Evolutionary conservation across 495 filamentous ascomycete species (phyloP), one percentile per base, ranked within the genome.

Genomic region (Lineolata rhizophorae): DNA sequence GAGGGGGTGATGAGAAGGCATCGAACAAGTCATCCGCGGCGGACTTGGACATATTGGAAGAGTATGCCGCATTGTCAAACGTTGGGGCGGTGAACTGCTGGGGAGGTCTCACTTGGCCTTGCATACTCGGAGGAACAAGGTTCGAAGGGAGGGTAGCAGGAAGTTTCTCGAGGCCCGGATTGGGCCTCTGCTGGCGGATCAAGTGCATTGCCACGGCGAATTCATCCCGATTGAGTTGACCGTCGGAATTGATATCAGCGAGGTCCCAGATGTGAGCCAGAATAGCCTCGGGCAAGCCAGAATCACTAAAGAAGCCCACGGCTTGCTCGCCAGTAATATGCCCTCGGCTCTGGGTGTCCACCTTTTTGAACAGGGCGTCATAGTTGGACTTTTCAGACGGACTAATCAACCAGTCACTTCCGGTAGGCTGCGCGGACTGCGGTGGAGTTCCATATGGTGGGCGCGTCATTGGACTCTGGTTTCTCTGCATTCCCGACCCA

Each of bases 121-220:
- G 77, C 75, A 94, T 73, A 46, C 69, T 81, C 14, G 87, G 90
- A 14, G 87, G 87, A 28, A 94, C 69, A 18, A 97, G 58, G 26
- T 72, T 81, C 1, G 70, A 61, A 11, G 90, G 82, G 19, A 97
- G 57, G 5, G 64, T 54, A 11, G 78, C 58, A 1, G 85, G 85
- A 3, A 95, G 48, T 10, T 9, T 19, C 6, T 60, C 49, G 10
- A 46, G 48, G 19, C 60, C 70, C 21, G 68, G 70, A 36, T 72
- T 78, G 35, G 59, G 68, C 15, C 82, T 67, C 50, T 93, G 83
- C 47, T 87, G 72, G 35, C 80, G 66, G 40, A 97, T 92, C 20
- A 97, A 62, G 47, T 91, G 84, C 87, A 97, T 95, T 29, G 90
- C 87, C 31, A 97, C 83, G 0, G 87, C 85, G 46, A 97, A 97